A percentile compares a stretch with the other conserved stretches of the same genome.
These are phyloP conservation scores for Paspalum notatum DNA, from an alignment of 176 grass and related monocot genomes.

Conservation along the genomic window DNA sequence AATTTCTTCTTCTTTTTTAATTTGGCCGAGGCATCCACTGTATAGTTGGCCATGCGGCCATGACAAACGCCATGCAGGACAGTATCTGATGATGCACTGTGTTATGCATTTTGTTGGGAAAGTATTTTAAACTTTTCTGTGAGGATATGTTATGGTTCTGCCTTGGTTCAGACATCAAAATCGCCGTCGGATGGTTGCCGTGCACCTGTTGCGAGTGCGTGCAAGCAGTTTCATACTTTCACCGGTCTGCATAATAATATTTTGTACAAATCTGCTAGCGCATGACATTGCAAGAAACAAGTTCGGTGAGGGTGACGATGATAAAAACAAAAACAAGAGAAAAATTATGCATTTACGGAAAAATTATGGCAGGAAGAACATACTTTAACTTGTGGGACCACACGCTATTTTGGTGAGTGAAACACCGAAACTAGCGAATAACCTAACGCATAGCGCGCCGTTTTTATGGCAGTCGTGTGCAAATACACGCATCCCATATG, in stretches of 20 bases:
- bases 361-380: not conserved
- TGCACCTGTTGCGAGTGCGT: not conserved
- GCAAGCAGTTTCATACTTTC: not conserved
- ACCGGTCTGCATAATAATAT: not conserved
- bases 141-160: not conserved
- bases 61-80: constrained; percentile 11
- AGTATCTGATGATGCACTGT: constrained; percentile 27
- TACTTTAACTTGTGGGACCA: not conserved
- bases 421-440: not conserved
- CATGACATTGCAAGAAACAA: not conserved
- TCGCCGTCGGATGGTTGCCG: constrained; percentile 16
- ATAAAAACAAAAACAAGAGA: not conserved
- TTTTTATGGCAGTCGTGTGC: not conserved
- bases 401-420: not conserved
- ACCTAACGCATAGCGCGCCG: not conserved
- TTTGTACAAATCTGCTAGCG: not conserved
- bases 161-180: constrained; percentile 14
- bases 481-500: not conserved
- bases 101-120: not conserved
- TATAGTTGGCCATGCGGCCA: not conserved
- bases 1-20: not conserved
- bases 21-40: not conserved
- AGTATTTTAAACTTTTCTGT: not conserved
- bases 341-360: not conserved
- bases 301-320: not conserved